These are phyloP conservation scores for Chrysopogon serrulatus DNA, from an alignment of 176 grass and related monocot genomes.

Conservation along the genomic window DNA sequence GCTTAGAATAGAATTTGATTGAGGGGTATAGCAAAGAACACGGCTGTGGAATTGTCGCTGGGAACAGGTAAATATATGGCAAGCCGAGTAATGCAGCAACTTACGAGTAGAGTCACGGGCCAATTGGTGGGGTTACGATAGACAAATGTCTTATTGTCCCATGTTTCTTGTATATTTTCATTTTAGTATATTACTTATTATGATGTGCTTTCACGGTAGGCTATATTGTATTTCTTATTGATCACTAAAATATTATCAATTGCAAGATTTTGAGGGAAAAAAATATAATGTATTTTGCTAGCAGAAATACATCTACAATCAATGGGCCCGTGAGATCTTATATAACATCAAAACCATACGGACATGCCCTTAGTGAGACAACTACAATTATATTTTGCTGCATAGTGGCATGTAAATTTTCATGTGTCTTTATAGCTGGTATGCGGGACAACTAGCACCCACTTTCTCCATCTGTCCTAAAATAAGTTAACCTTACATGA, in stretches of 20 bases:
- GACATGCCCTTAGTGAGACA: background rate
- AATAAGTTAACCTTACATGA: no score
- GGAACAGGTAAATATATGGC: background rate
- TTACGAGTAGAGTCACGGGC: no score
- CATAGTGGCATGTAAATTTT: background rate
- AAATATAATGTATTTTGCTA: background rate
- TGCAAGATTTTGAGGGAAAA: background rate
- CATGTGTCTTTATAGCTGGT: background rate
- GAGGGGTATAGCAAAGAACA: background rate
- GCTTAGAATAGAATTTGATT: background rate
- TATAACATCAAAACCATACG: background rate
- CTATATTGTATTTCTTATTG: background rate
- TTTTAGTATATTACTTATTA: no score
- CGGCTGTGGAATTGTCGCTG: background rate
- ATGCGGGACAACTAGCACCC: background rate
- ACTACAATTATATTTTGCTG: background rate
- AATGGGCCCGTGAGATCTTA: background rate
- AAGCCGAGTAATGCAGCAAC: background rate
- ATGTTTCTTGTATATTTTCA: no score
- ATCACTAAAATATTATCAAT: background rate
- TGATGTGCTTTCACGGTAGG: no score
- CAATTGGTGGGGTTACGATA: no score
- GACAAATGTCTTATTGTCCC: no score
- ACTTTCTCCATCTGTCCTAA: no score
- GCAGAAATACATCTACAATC: background rate